A percentile compares a stretch with the other conserved stretches of the same genome.
Conservation (phyloP, 768 basidiomycete species). For the Xerocomus brunneocitrinus region DNA sequence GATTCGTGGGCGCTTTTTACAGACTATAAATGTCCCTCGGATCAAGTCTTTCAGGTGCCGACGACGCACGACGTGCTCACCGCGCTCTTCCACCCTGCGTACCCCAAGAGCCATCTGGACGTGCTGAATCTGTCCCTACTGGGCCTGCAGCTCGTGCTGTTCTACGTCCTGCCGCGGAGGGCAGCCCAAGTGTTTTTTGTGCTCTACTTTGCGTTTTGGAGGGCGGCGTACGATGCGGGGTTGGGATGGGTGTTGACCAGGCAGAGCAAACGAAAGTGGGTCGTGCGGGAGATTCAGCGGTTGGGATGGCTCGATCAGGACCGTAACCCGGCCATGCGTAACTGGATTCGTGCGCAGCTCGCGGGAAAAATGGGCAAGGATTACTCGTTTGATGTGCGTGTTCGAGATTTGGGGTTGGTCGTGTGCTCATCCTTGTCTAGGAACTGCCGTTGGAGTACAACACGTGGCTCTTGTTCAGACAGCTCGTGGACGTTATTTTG, state of each 20-base stretch:
- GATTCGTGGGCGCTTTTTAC: neutral
- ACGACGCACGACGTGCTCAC: conserved; percentile 90
- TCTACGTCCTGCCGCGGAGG: conserved; percentile 55
- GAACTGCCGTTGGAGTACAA: conserved; percentile 92
- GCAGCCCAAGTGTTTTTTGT: conserved; percentile 69
- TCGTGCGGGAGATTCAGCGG: conserved; percentile 73
- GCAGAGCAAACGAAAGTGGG: conserved; percentile 95
- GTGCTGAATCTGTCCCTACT: conserved; percentile 78
- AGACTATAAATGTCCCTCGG: neutral
- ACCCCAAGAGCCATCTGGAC: conserved; percentile 88
- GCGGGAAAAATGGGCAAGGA: conserved; percentile 92
- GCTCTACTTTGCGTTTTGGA: conserved; percentile 90
- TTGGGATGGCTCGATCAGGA: conserved; percentile 86
- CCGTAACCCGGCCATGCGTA: conserved; percentile 55
- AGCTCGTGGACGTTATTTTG: conserved; percentile 92
- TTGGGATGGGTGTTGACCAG: conserved; percentile 91
- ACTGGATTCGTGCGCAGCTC: conserved; percentile 86
- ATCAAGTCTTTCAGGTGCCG: conserved; percentile 83
- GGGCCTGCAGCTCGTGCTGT: conserved; percentile 72
- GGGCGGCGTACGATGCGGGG: conserved; percentile 86
- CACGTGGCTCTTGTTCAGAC: conserved; percentile 93
- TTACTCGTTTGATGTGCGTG: conserved; percentile 84
- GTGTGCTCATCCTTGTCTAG: conserved; percentile 35
- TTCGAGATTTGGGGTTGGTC: neutral
- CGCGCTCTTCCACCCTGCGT: conserved; percentile 73